Evolutionary conservation across 2,329 filamentous ascomycete genomes (phyloP), one percentile per base, ranked within the genome.

Genomic region (Exophiala xenobiotica): DNA sequence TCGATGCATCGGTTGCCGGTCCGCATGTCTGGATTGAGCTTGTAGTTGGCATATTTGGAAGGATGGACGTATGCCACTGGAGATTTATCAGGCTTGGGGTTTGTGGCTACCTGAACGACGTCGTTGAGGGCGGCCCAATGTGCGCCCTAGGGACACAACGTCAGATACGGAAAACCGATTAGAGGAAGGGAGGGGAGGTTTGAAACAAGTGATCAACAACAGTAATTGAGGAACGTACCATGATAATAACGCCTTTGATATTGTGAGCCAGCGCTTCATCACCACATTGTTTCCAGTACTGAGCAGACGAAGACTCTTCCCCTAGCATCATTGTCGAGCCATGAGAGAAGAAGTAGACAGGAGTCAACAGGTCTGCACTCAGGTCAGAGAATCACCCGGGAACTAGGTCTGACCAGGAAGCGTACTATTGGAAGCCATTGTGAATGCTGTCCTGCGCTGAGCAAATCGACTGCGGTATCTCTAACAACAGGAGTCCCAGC

Each of bases 291-390:
- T 84, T 83, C 84, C 83, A 86, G 68, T 85, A 86, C 16, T 75
- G 73, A 8, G 82, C 82, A 1, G 81, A 83, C 2, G 70, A 65
- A 11, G 78, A 80, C 59, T 84, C 77, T 62, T 86, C 83, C 27
- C 82, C 83, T 11, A 86, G 69, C 83, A 86, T 87, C 82, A 85
- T 86, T 31, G 83, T 86, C 11, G 82, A 85, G 63, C 84, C 83
- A 76, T 87, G 83, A 2, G 82, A 85, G 67, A 86, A 86, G 68
- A 85, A 81, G 63, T 85, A 79, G 0, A 85, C 80, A 1, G 82
- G 82, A 4, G 81, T 77, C 29, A 33, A 14, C 11, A 4, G 12
- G 11, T 33, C 29, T 33, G 9, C 29, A 33, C n/a, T n/a, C n/a
- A n/a, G n/a, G n/a, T n/a, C n/a, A n/a, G n/a, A n/a, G n/a, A n/a